Base-by-base conservation (phyloP, 441 rosid species). In the Caryocar brasiliense region DNA sequence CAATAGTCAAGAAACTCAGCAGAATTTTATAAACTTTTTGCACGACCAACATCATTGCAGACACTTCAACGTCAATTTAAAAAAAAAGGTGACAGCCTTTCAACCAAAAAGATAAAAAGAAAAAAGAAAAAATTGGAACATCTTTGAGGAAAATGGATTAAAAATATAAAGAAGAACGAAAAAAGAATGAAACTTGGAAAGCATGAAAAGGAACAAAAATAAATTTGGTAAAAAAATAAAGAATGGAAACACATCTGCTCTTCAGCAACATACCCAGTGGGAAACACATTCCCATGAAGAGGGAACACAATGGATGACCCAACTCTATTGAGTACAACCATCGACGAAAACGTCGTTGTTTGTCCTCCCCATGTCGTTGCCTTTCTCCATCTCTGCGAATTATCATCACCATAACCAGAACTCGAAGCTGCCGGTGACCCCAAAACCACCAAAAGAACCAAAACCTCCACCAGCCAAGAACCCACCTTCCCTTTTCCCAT, bases 281-380 rank as follows among this genome's bases (percentile, higher is more conserved):
- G 94, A 74, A 79, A 82, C 20, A 82, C 90, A 51, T 85, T 85
- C 9, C 94, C 94, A 41, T 79, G 71, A 49, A 82, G 66, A 8
- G 75, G 85, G 28, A 86, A 72, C 12, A 84, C 76, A 44, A 84
- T 38, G 57, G 96, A 83, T 37, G 93, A 76, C n/a, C 63, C 73
- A 56, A 66, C 71, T 62, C 75, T 64, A 43, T 65, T 66, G 33
- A 65, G 55, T 72, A 70, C 26, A n/a, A n/a, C n/a, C 48, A 46
- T 48, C 3, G 68, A 41, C 18, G 70, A 73, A 2, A 80, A 65
- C 0, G 46, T 14, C 9, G 6, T 22, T 32, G 67, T 30, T 46
- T 38, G n/a, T n/a, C n/a, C 52, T 15, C 54, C 43, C 8, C 70
- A 29, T 0, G 35, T 4, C 51, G 51, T 21, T 19, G 66, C 64